These are phyloP conservation scores for Kazachstania bromeliacearum DNA, from an alignment of 805 yeast genomes.

Conservation along the genomic window DNA sequence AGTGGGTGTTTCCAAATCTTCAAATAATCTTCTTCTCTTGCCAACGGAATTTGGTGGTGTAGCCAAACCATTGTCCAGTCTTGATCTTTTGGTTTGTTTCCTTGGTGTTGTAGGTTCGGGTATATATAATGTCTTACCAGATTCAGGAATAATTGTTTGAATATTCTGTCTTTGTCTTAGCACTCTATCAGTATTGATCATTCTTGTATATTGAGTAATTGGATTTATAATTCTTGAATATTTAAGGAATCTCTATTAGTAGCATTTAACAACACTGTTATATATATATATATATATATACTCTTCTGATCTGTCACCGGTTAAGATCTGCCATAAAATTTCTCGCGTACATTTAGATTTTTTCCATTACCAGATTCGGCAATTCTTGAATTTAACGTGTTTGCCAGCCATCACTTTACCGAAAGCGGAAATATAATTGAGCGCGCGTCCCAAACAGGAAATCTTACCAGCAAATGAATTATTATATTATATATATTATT, in stretches of 20 bases:
- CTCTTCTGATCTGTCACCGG: too few relatives aligned
- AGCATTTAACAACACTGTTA: not conserved
- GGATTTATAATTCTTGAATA: too few relatives aligned
- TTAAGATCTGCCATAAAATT: too few relatives aligned
- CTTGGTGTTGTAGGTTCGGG: constrained; percentile 7
- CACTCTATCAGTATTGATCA: constrained; percentile 1
- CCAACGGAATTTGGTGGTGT: constrained; percentile 6
- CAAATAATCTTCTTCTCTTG: constrained; percentile 4
- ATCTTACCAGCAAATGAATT: too few relatives aligned
- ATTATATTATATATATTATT: too few relatives aligned
- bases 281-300: too few relatives aligned
- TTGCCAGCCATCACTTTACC: not conserved
- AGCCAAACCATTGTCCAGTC: not conserved
- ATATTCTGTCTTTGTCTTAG: constrained; percentile 2
- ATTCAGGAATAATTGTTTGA: too few relatives aligned
- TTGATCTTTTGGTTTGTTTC: constrained; percentile 5
- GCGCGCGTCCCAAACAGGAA: too few relatives aligned
- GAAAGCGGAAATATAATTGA: not conserved
- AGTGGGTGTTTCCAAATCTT: constrained; percentile 2
- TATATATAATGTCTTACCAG: not conserved
- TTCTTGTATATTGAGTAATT: not conserved
- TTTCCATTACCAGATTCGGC: too few relatives aligned
- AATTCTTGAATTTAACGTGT: not conserved
- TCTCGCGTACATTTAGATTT: too few relatives aligned
- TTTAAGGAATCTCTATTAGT: too few relatives aligned